phyloP scores from a whole-genome alignment of 2,329 filamentous ascomycete species.

The Colletotrichum sp. region DNA sequence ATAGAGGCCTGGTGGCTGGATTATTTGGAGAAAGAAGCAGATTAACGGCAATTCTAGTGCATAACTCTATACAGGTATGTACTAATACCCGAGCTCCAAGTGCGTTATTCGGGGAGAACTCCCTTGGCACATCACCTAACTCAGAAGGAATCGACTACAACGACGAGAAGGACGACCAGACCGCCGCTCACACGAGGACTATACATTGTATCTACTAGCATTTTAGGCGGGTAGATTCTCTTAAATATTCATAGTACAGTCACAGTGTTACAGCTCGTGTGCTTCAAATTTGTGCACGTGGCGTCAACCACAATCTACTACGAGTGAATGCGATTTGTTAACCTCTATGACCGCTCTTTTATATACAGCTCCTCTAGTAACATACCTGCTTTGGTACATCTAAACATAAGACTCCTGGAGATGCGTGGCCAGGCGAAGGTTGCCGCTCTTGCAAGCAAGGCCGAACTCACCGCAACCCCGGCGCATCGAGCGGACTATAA shows the following conservation, averaged over 20 bases:
- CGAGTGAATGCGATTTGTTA: background rate
- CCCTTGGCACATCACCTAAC: background rate
- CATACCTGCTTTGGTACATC: background rate
- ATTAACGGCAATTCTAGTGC: background rate
- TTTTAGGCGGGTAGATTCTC: background rate
- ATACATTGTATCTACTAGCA: background rate
- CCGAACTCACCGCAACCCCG: background rate
- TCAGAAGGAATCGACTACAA: background rate
- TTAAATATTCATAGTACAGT: background rate
- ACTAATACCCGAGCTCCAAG: background rate
- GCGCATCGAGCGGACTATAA: background rate
- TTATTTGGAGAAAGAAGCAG: background rate
- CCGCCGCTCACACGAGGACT: background rate
- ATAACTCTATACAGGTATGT: background rate
- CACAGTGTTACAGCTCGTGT: background rate
- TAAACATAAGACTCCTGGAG: background rate
- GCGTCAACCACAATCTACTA: background rate
- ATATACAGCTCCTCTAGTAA: background rate
- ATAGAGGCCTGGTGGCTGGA: background rate
- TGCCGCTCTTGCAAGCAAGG: background rate
- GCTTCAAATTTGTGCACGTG: background rate
- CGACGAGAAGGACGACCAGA: background rate
- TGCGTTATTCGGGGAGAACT: background rate
- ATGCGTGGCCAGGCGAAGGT: background rate
- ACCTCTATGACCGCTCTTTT: background rate